phyloP scores from a whole-genome alignment of 176 grass and related monocot genomes.

The Puya raimondii region DNA sequence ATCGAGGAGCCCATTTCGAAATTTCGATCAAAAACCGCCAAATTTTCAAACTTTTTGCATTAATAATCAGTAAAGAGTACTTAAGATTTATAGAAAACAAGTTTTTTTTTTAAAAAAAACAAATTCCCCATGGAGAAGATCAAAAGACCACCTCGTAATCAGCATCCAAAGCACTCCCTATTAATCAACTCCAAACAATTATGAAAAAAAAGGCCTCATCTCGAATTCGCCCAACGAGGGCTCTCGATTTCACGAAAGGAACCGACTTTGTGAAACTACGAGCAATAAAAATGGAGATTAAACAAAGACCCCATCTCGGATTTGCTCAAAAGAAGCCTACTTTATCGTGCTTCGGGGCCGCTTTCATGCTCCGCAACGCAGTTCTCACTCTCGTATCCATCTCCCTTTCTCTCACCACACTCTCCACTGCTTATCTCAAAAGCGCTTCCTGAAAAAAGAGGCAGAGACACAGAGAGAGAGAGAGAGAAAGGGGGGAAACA shows the following conservation, averaged over 20 bases:
- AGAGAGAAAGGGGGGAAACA: conserved; percentile 6
- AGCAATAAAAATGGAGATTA: conserved; percentile 6
- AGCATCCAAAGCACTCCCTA: background rate
- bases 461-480: no score
- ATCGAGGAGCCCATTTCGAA: conserved; percentile 33
- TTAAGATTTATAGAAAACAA: conserved; percentile 6
- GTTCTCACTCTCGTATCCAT: conserved; percentile 34
- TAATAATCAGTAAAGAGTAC: conserved; percentile 7
- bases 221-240: conserved; percentile 18
- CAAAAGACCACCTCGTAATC: conserved; percentile 10
- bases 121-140: background rate
- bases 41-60: conserved; percentile 4
- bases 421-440: conserved; percentile 7
- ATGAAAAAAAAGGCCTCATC: background rate
- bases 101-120: background rate
- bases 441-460: conserved; percentile 15
- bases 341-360: conserved; percentile 42
- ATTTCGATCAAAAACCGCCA: conserved; percentile 35
- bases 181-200: conserved; percentile 1
- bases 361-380: conserved; percentile 22
- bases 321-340: conserved; percentile 38
- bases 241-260: conserved; percentile 36
- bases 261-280: conserved; percentile 16
- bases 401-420: background rate
- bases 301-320: conserved; percentile 19